Percentiles rank a stretch among this genome's conserved stretches.
phyloP scores from a whole-genome alignment of 768 basidiomycete genomes.

The Suillus sp. region DNA sequence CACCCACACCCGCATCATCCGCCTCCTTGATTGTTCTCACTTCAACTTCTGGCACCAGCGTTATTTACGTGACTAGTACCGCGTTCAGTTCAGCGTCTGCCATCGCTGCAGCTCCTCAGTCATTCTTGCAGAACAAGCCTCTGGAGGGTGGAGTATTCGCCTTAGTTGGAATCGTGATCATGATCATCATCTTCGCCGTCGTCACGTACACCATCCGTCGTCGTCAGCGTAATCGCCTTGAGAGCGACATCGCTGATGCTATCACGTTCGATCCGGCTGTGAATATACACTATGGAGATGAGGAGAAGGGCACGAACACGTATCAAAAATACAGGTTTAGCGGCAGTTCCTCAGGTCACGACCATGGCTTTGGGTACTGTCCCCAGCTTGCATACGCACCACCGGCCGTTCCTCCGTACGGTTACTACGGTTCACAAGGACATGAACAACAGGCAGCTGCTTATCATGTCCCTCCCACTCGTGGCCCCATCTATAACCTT shows the following conservation, averaged over 20 bases:
- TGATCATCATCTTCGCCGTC: slow-evolving; percentile 46
- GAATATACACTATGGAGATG: slow-evolving; percentile 28
- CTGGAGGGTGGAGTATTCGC: slow-evolving; percentile 62
- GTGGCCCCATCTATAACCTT: slow-evolving; percentile 19
- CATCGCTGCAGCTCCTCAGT: slow-evolving; percentile 24
- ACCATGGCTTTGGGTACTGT: slow-evolving; percentile 23
- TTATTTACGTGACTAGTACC: slow-evolving; percentile 36
- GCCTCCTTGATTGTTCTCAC: slow-evolving; percentile 23
- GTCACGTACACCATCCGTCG: slow-evolving; percentile 53
- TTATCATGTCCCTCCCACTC: slow-evolving; percentile 12
- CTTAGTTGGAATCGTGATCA: slow-evolving; percentile 48
- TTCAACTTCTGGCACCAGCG: slow-evolving; percentile 26
- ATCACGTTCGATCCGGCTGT: slow-evolving; percentile 52
- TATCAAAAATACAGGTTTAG: slow-evolving; percentile 28
- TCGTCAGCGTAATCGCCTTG: slow-evolving; percentile 42
- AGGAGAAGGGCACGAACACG: slow-evolving; percentile 22
- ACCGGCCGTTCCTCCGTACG: slow-evolving; percentile 17
- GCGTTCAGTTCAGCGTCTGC: slow-evolving; percentile 29
- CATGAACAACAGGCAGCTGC: slow-evolving; percentile 22
- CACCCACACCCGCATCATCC: slow-evolving; percentile 24
- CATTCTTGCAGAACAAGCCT: slow-evolving; percentile 68
- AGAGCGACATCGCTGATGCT: slow-evolving; percentile 42
- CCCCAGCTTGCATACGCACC: slow-evolving; percentile 24
- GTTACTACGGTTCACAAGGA: slow-evolving; percentile 21
- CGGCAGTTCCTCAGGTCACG: slow-evolving; percentile 28